phyloP scores from a whole-genome alignment of 192 early-diverging fungal species.

The Coemansia sp. region DNA sequence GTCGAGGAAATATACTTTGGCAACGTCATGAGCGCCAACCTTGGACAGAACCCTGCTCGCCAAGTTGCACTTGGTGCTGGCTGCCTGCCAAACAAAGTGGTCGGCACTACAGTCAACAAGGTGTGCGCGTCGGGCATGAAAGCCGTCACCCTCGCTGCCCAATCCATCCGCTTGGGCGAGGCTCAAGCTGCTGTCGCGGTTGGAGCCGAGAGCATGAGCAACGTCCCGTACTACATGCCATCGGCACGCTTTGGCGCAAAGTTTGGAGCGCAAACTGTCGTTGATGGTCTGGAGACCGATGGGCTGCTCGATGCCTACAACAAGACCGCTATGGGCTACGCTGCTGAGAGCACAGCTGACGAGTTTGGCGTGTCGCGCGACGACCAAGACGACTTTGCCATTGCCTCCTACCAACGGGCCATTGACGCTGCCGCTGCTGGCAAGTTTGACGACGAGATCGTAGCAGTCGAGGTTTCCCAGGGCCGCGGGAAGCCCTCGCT shows the following conservation, averaged over 20 bases:
- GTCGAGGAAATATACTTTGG: constrained; percentile 79
- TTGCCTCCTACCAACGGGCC: constrained; percentile 75
- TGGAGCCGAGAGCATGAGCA: constrained; percentile 81
- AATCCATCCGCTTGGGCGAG: constrained; percentile 71
- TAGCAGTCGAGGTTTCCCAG: constrained; percentile 66
- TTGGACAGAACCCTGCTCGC: constrained; percentile 85
- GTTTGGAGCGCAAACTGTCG: constrained; percentile 68
- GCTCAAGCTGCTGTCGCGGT: constrained; percentile 72
- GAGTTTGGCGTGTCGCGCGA: constrained; percentile 77
- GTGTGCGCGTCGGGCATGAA: constrained; percentile 85
- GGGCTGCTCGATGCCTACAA: constrained; percentile 76
- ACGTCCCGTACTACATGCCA: constrained; percentile 78
- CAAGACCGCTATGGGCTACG: constrained; percentile 73
- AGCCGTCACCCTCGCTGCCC: constrained; percentile 70
- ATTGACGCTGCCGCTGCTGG: constrained; percentile 63
- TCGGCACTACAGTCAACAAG: constrained; percentile 80
- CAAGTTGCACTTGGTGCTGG: constrained; percentile 76
- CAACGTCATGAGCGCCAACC: constrained; percentile 73
- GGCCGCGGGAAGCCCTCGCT: constrained; percentile 66
- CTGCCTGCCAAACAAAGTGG: constrained; percentile 56
- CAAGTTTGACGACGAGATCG: constrained; percentile 66
- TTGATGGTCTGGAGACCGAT: constrained; percentile 74
- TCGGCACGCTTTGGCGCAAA: constrained; percentile 75
- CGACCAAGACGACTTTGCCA: constrained; percentile 77
- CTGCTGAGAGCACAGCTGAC: constrained; percentile 76